Conservation (phyloP, 2,329 filamentous ascomycete genomes). For the Apiospora saccharicola region DNA sequence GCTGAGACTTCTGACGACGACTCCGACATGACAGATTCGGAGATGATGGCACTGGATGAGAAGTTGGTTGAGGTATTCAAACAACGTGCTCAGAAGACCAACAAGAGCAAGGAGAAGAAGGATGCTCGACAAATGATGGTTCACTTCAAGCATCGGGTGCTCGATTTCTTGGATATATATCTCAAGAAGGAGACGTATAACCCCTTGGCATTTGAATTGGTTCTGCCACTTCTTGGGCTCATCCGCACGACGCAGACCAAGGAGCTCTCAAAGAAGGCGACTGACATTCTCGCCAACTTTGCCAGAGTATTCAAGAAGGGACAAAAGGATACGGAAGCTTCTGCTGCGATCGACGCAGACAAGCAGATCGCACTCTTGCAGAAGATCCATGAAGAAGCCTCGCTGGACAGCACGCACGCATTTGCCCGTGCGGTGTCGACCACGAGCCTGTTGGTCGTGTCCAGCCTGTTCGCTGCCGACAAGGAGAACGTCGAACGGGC, state of each 20-base stretch:
- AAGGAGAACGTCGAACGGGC: constrained; percentile 61
- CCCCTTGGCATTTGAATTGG: constrained; percentile 70
- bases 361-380: constrained; percentile 65
- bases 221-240: constrained; percentile 79
- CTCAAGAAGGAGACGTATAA: constrained; percentile 79
- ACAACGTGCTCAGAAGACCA: constrained; percentile 71
- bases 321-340: constrained; percentile 52
- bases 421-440: constrained; percentile 80
- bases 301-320: constrained; percentile 71
- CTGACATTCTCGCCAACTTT: constrained; percentile 75
- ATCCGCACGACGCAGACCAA: constrained; percentile 80
- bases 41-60: constrained; percentile 63
- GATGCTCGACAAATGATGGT: constrained; percentile 88
- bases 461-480: constrained; percentile 64
- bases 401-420: constrained; percentile 68
- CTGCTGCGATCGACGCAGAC: constrained; percentile 50
- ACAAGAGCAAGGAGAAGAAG: constrained; percentile 83
- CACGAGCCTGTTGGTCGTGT: constrained; percentile 72
- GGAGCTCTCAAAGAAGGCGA: constrained; percentile 76
- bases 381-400: constrained; percentile 73
- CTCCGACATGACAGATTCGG: constrained; percentile 91
- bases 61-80: constrained; percentile 87
- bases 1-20: constrained; percentile 67
- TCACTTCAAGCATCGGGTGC: constrained; percentile 92
- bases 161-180: constrained; percentile 88